Evolutionary conservation across 2,329 filamentous ascomycete species (phyloP).

Genomic region (Cadophora malorum): DNA sequence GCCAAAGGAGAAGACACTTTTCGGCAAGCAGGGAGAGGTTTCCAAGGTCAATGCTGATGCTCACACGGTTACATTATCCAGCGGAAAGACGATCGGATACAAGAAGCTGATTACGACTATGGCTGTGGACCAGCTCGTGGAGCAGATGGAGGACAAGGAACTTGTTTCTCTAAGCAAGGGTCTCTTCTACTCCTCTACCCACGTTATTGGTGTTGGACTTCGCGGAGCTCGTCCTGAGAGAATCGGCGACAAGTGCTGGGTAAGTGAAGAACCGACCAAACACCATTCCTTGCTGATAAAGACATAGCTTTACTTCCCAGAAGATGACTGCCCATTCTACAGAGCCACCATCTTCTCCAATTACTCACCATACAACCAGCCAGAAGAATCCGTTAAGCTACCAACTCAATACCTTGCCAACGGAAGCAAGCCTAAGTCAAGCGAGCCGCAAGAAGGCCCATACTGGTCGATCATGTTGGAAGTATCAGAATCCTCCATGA

Average conservation of each 20-base stretch:
- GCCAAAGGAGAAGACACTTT: slow-evolving; percentile 88
- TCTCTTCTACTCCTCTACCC: slow-evolving; percentile 95
- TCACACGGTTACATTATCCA: slow-evolving; percentile 81
- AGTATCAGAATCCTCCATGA: slow-evolving; percentile 93
- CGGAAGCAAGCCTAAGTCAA: slow-evolving; percentile 78
- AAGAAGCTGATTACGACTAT: slow-evolving; percentile 95
- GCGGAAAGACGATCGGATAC: slow-evolving; percentile 90
- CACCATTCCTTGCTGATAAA: background rate
- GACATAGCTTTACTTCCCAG: slow-evolving; percentile 89
- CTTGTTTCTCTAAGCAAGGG: slow-evolving; percentile 84
- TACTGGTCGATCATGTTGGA: slow-evolving; percentile 99
- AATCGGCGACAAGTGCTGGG: slow-evolving; percentile 99
- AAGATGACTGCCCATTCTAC: slow-evolving; percentile 99
- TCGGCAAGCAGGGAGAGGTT: slow-evolving; percentile 84
- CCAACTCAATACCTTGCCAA: slow-evolving; percentile 85
- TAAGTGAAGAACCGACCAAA: slow-evolving; percentile 49
- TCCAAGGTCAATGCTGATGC: slow-evolving; percentile 84
- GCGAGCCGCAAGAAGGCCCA: slow-evolving; percentile 80
- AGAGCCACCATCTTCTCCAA: slow-evolving; percentile 99
- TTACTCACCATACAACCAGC: slow-evolving; percentile 99
- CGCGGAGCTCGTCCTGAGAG: slow-evolving; percentile 90
- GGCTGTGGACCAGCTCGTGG: slow-evolving; percentile 87
- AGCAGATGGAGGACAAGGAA: slow-evolving; percentile 87
- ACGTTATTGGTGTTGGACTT: slow-evolving; percentile 95
- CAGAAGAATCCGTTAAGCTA: slow-evolving; percentile 80